A percentile compares a stretch with the other conserved stretches of the same genome.
phyloP scores from a whole-genome alignment of 805 yeast species.

The Candida namnaoensis region DNA sequence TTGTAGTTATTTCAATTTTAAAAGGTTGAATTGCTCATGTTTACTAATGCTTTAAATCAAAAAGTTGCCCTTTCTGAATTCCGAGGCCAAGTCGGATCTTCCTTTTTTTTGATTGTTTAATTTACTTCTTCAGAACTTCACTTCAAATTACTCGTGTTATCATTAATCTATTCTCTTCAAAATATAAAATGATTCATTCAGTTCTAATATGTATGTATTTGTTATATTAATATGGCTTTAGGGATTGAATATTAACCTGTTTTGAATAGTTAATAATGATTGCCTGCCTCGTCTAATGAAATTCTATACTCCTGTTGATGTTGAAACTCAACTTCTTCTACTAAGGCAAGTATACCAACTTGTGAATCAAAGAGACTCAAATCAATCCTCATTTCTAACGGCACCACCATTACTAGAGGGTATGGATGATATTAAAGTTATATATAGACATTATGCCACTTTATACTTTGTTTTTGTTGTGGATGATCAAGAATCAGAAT shows the following conservation, averaged over 20 bases:
- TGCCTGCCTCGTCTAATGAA: slow-evolving; percentile 86
- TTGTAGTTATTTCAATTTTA: too few species aligned
- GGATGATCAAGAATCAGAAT: slow-evolving; percentile 91
- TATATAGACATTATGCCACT: slow-evolving; percentile 91
- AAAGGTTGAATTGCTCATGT: too few species aligned
- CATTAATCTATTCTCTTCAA: not conserved
- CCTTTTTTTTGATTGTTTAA: too few species aligned
- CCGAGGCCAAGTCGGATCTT: too few species aligned
- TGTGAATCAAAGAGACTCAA: slow-evolving; percentile 59
- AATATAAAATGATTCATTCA: slow-evolving; percentile 64
- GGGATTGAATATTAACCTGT: slow-evolving; percentile 3
- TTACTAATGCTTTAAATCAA: too few species aligned
- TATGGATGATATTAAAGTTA: slow-evolving; percentile 73
- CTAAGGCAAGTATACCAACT: slow-evolving; percentile 77
- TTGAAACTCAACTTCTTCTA: slow-evolving; percentile 71
- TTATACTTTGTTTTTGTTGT: slow-evolving; percentile 93
- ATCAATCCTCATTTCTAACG: slow-evolving; percentile 82
- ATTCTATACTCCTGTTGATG: slow-evolving; percentile 87
- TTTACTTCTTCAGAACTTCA: too few species aligned
- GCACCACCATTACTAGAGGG: slow-evolving; percentile 72
- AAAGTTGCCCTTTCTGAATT: too few species aligned
- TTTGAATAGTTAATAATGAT: slow-evolving; percentile 63
- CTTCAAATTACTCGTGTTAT: too few species aligned
- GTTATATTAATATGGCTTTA: not conserved
- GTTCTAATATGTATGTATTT: slow-evolving; percentile 63